Conservation (phyloP, 2,329 filamentous ascomycete species). For the Venturia asperata region DNA sequence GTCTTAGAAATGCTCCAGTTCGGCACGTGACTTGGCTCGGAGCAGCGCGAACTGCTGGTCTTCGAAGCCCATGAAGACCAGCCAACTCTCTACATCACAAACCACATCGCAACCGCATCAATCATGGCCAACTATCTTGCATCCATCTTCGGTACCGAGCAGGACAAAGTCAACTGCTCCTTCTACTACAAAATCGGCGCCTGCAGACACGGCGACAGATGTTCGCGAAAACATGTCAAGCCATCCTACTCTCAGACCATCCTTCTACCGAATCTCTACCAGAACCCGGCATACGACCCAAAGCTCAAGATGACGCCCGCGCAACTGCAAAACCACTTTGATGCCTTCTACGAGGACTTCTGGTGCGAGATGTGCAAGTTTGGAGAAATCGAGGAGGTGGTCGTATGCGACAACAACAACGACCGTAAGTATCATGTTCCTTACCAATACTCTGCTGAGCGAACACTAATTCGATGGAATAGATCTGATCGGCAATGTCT, state of each 20-base stretch:
- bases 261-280: conserved; percentile 96
- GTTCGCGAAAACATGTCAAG: conserved; percentile 98
- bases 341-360: conserved; percentile 99
- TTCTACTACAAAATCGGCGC: conserved; percentile 99
- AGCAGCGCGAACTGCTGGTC: neutral
- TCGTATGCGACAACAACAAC: conserved; percentile 99
- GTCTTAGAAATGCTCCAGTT: neutral
- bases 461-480: conserved; percentile 9
- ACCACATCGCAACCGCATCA: conserved; percentile 4
- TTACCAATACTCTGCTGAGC: conserved; percentile 21
- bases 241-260: conserved; percentile 97
- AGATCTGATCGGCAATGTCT: conserved; percentile 98
- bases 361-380: conserved; percentile 99
- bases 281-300: conserved; percentile 94
- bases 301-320: conserved; percentile 95
- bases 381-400: conserved; percentile 92
- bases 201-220: conserved; percentile 95
- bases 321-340: conserved; percentile 98
- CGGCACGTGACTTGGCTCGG: neutral
- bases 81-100: neutral
- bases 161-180: conserved; percentile 97
- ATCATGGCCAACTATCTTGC: conserved; percentile 95
- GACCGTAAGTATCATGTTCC: conserved; percentile 57
- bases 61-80: neutral
- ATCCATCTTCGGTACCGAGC: conserved; percentile 98